Base-by-base conservation (phyloP, 1,284 basidiomycete genomes). In the Ustilago crameri region DNA sequence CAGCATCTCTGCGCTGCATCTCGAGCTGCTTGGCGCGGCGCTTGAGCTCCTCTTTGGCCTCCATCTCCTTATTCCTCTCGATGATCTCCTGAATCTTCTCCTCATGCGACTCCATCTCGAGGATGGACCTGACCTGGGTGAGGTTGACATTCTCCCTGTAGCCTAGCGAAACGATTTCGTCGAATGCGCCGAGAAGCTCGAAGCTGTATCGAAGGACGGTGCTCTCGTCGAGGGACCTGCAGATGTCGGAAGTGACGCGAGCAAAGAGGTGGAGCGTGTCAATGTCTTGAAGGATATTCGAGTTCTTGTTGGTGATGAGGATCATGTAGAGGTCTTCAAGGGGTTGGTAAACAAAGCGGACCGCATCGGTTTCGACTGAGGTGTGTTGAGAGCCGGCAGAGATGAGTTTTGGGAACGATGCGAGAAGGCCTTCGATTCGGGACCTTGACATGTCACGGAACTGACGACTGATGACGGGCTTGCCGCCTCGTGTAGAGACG, bases 31-130 rank as follows among this genome's bases (percentile, higher is more conserved):
- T 96, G 3, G 96, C 95, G 40, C 95, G 90, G 51, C 96, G 90
- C 85, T 98, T 98, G 82, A 99, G 91, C 84, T 98, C 96, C 84
- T 99, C 96, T 84, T 98, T 98, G 4, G 96, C 96, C 83, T 99
- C 96, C 22, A 93, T 93, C 85, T 98, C 95, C 86, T 98, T 98
- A 87, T 98, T 98, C 90, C 93, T 79, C 66, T 94, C 92, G 77
- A 98, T 99, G 84, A 98, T 98, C 80, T 98, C 96, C 83, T 98
- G 95, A 71, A 99, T 98, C 87, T 97, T 98, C 86, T 99, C 96
- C 84, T 98, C 96, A 85, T 99, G 96, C 85, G 91, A 93, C 86
- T 98, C 96, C 91, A 97, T 98, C 87, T 98, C 96, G 74, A 98
- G 86, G 38, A 96, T 90, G 79, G 88, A 95, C 75, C 93, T 87